Conservation (phyloP, 805 yeast genomes). For the Saccharomycopsis synnaedendra region DNA sequence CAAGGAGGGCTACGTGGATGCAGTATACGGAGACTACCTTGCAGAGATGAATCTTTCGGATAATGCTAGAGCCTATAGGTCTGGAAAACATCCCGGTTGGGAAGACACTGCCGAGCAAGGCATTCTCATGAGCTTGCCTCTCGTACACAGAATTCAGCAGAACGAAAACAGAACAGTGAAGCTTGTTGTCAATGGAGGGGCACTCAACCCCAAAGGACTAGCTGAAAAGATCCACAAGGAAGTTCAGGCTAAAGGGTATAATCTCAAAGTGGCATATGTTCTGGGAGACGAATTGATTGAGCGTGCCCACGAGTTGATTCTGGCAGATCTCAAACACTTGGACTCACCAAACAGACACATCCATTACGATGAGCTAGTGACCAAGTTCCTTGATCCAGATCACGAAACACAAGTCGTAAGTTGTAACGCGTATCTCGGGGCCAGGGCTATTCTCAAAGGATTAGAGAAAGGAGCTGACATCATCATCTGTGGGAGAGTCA, state of each 20-base stretch:
- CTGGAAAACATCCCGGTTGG: constrained; percentile 15
- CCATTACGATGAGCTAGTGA: not conserved
- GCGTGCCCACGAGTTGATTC: constrained; percentile 8
- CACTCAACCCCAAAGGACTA: constrained; percentile 18
- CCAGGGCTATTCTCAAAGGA: constrained; percentile 17
- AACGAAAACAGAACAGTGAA: constrained; percentile 12
- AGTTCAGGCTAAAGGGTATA: constrained; percentile 3
- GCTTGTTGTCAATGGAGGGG: constrained; percentile 19
- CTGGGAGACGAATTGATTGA: constrained; percentile 17
- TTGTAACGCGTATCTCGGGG: constrained; percentile 18
- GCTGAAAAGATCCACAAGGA: constrained; percentile 13
- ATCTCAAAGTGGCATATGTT: constrained; percentile 18
- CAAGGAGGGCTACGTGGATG: constrained; percentile 15
- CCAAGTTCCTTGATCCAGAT: not conserved
- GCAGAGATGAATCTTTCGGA: constrained; percentile 20
- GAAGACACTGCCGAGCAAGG: constrained; percentile 12
- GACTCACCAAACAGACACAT: constrained; percentile 11
- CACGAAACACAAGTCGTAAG: not conserved
- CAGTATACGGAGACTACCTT: constrained; percentile 24
- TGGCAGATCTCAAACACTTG: constrained; percentile 11
- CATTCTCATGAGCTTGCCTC: constrained; percentile 4
- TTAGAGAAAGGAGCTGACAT: constrained; percentile 18
- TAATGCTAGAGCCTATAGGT: constrained; percentile 8
- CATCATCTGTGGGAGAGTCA: constrained; percentile 18
- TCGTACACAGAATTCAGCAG: constrained; percentile 2